Evolutionary conservation across 129 eudicot species (phyloP), one percentile per base, ranked within the genome.

Genomic region (Artemisia argyi): DNA sequence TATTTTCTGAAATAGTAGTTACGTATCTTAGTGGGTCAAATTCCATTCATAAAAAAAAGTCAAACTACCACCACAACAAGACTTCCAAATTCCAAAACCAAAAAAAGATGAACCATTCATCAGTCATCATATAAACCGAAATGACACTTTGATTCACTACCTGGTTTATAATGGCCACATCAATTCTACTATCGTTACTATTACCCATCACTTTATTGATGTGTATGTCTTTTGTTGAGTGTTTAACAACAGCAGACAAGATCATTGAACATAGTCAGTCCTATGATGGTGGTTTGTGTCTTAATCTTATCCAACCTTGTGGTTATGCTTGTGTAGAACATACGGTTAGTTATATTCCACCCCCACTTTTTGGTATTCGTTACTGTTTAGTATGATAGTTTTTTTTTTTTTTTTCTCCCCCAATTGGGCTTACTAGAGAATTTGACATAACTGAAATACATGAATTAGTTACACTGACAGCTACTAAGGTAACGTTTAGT

Each of bases 261-360:
- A 57, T 60, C 59, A 71, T 79, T 78, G 11, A 73, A 47, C 88
- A 78, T 42, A 72, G 76, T 46, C 81, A 78, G 66, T 78, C 86
- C 19, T 66, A 78, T 35, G 71, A 56, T 24, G 79, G 75, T 22
- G 88, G 97, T 44, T 89, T 95, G 64, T 95, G 99, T 28, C 68
- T 80, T 51, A 79, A 79, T 64, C 91, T 95, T 75, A 76, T 95
- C 71, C 51, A 76, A 70, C 96, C 97, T 61, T 61, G 78, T 59
- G 96, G 94, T 7, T 95, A 85, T 75, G 77, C 78, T 78, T 95
- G 97, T 91, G 64, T 86, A n/a, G 97, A 95, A 62, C 96, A 95
- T 86, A 66, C 84, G 2, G 99, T 94, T 73, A 77, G 51, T 47
- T 69, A 16, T 56, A 56, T 24, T 56, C 12, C 69, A 73, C 66